phyloP scores from a whole-genome alignment of 176 grass and related monocot genomes.

The Ensete ventricosum region DNA sequence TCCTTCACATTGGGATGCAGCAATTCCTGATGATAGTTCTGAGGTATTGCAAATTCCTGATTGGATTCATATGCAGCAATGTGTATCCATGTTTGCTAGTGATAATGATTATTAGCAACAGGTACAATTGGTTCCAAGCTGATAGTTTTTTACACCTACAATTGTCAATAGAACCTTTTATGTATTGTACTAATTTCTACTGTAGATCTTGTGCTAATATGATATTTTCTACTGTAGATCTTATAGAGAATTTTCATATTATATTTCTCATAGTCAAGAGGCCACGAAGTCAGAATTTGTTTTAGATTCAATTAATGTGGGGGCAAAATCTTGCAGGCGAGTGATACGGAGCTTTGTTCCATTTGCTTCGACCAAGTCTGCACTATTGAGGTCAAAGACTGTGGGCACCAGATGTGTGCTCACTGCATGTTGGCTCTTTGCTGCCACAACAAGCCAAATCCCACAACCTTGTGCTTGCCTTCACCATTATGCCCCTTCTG shows the following conservation, averaged over 20 bases:
- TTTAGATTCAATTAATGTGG: background rate
- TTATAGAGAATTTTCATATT: background rate
- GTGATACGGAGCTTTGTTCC: constrained; percentile 59
- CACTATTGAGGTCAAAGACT: constrained; percentile 77
- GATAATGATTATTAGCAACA: too few relatives aligned
- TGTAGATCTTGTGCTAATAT: background rate
- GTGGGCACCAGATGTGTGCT: constrained; percentile 94
- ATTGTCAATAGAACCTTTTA: background rate
- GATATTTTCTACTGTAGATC: background rate
- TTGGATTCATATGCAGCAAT: background rate
- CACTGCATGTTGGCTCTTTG: constrained; percentile 79
- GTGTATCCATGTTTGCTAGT: too few relatives aligned
- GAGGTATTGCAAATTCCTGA: constrained; percentile 30
- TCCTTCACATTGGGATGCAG: constrained; percentile 38
- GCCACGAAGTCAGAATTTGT: background rate
- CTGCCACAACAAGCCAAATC: constrained; percentile 80
- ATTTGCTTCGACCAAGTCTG: constrained; percentile 92
- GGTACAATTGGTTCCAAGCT: too few relatives aligned
- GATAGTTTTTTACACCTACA: too few relatives aligned
- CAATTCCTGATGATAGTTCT: constrained; percentile 33
- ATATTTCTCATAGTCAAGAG: background rate
- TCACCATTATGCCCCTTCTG: constrained; percentile 80
- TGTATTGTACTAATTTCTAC: background rate
- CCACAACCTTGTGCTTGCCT: constrained; percentile 47
- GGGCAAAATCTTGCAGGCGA: constrained; percentile 28